These are phyloP conservation scores for Schizophyllum amplum DNA, from an alignment of 1,284 basidiomycete species.

Conservation along the genomic window DNA sequence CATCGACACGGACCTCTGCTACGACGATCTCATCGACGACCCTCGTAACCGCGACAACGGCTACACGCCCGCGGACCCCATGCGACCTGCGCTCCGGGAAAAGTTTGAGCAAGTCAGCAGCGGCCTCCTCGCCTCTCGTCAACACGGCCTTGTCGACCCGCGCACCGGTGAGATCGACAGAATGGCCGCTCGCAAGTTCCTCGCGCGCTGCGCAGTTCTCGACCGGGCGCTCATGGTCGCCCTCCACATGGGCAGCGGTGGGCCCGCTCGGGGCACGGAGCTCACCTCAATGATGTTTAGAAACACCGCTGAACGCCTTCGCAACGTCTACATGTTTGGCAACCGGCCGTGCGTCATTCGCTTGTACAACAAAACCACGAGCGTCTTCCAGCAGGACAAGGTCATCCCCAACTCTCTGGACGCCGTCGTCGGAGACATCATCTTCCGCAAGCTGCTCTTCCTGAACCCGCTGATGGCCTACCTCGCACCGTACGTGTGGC, in stretches of 20 bases:
- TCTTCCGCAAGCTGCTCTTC: constrained; percentile 19
- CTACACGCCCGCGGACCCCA: constrained; percentile 15
- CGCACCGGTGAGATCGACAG: too few relatives aligned
- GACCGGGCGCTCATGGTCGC: constrained; percentile 11
- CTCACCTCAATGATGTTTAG: constrained; percentile 12
- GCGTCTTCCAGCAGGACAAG: constrained; percentile 16
- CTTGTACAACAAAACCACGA: constrained; percentile 19
- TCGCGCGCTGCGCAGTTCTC: too few relatives aligned
- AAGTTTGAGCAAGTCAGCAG: too few relatives aligned
- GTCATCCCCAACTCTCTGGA: constrained; percentile 23
- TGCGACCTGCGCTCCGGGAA: too few relatives aligned
- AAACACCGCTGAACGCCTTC: constrained; percentile 7
- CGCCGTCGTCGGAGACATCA: constrained; percentile 14
- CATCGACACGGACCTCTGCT: constrained; percentile 4
- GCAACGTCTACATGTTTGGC: constrained; percentile 16
- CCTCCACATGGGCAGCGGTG: constrained; percentile 15
- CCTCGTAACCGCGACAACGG: constrained; percentile 8
- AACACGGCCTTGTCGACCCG: too few relatives aligned
- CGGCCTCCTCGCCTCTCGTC: too few relatives aligned
- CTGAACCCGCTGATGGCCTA: background rate
- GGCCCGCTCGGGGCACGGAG: constrained; percentile 18
- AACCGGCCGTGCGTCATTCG: constrained; percentile 14
- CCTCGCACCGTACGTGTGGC: background rate
- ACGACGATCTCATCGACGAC: constrained; percentile 15
- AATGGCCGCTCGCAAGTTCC: too few relatives aligned